phyloP scores from a whole-genome alignment of 306 rosid genomes.

The Prinsepia uniflora region DNA sequence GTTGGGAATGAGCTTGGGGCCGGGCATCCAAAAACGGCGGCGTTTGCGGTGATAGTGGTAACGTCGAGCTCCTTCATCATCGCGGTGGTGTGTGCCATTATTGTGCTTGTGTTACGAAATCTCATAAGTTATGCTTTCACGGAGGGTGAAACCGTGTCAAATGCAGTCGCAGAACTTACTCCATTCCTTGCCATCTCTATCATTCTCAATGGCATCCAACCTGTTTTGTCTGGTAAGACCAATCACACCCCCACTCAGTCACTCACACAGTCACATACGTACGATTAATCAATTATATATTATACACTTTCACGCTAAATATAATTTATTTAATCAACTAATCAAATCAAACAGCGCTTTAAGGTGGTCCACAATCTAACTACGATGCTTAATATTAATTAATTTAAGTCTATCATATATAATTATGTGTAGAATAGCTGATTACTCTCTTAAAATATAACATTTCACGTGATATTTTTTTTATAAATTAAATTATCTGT shows the following conservation, averaged over 20 bases:
- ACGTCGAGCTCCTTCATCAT: conserved; percentile 32
- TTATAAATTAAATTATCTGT: no score
- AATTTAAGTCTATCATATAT: no score
- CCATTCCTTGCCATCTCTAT: conserved; percentile 55
- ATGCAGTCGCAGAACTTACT: conserved; percentile 56
- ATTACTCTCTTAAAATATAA: no score
- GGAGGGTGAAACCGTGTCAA: conserved; percentile 47
- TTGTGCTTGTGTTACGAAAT: conserved; percentile 33
- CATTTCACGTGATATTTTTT: no score
- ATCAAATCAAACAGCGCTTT: no score
- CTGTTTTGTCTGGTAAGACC: conserved; percentile 55
- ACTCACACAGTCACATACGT: no score
- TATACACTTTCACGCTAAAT: no score
- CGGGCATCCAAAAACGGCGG: conserved; percentile 50
- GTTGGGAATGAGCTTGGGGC: conserved; percentile 58
- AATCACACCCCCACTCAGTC: not conserved
- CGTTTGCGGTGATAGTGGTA: conserved; percentile 33
- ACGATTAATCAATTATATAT: no score
- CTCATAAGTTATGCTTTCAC: conserved; percentile 55
- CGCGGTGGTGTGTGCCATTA: conserved; percentile 25
- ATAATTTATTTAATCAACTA: no score
- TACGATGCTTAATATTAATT: no score
- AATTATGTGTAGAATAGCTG: no score
- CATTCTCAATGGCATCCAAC: conserved; percentile 68
- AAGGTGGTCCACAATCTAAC: no score